Percentiles rank a stretch among this genome's conserved stretches.
These are phyloP conservation scores for Cymbopogon flexuosus DNA, from an alignment of 202 grass and related monocot genomes.

Conservation along the genomic window DNA sequence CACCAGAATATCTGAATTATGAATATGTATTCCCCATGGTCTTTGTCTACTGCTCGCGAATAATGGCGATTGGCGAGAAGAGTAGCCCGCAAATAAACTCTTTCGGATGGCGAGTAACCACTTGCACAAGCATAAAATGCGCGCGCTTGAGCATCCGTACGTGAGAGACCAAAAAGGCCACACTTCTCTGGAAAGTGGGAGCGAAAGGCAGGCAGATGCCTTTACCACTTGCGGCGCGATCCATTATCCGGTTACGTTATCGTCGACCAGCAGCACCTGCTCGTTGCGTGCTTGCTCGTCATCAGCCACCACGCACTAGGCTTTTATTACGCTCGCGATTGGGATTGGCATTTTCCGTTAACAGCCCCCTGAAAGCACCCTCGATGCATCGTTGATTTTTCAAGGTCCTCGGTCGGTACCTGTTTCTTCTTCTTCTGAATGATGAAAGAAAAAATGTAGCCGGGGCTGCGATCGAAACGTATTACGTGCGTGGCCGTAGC, in stretches of 20 bases:
- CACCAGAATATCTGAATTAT: too few species aligned
- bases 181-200: background rate
- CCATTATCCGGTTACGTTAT: background rate
- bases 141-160: background rate
- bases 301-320: background rate
- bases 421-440: background rate
- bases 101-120: too few species aligned
- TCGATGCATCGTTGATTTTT: background rate
- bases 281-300: conserved; percentile 4
- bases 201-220: background rate
- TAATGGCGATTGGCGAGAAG: too few species aligned
- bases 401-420: background rate
- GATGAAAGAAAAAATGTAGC: background rate
- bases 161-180: background rate
- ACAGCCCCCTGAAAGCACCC: background rate
- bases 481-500: too few species aligned
- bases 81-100: too few species aligned
- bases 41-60: too few species aligned
- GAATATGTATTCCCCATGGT: too few species aligned
- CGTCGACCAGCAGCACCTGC: background rate
- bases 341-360: background rate
- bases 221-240: conserved; percentile 11
- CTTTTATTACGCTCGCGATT: background rate
- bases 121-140: too few species aligned
- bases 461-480: too few species aligned